These are phyloP conservation scores for Fusarium sp. DNA, from an alignment of 2,329 filamentous ascomycete genomes.

Conservation along the genomic window DNA sequence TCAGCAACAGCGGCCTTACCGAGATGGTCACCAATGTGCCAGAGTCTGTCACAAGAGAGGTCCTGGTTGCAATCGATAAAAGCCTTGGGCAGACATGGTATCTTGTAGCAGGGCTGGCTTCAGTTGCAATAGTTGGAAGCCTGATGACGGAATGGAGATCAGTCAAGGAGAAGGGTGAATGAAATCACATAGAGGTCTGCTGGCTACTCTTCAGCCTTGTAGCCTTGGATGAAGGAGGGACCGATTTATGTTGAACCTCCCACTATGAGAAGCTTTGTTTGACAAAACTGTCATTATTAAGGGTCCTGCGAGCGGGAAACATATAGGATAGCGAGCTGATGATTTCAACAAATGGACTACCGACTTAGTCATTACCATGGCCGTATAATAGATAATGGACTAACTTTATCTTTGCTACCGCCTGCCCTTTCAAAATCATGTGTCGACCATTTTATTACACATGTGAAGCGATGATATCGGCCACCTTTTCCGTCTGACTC, in stretches of 20 bases:
- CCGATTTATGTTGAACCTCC: not conserved
- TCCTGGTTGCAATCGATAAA: not conserved
- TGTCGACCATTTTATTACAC: rapidly evolving
- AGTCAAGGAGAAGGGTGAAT: slow-evolving; percentile 6
- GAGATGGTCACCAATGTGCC: not conserved
- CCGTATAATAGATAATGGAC: rapidly evolving
- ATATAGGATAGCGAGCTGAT: not conserved
- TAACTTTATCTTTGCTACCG: rapidly evolving
- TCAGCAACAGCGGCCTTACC: not conserved
- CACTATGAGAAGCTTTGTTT: not conserved
- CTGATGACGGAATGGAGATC: slow-evolving; percentile 23
- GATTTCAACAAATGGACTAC: rapidly evolving
- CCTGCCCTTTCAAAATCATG: rapidly evolving
- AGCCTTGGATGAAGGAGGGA: rapidly evolving
- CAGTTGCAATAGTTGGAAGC: slow-evolving; percentile 11
- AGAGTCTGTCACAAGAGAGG: rapidly evolving
- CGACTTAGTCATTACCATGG: rapidly evolving
- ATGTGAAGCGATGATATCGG: not conserved
- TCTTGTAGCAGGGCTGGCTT: slow-evolving; percentile 16
- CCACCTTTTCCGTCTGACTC: not conserved
- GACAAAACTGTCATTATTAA: not conserved
- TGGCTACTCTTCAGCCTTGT: not conserved
- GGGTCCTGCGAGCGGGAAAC: not conserved
- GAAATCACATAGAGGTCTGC: rapidly evolving
- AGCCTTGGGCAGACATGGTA: slow-evolving; percentile 24